phyloP scores from a whole-genome alignment of 768 basidiomycete species.

The Postia placenta region DNA sequence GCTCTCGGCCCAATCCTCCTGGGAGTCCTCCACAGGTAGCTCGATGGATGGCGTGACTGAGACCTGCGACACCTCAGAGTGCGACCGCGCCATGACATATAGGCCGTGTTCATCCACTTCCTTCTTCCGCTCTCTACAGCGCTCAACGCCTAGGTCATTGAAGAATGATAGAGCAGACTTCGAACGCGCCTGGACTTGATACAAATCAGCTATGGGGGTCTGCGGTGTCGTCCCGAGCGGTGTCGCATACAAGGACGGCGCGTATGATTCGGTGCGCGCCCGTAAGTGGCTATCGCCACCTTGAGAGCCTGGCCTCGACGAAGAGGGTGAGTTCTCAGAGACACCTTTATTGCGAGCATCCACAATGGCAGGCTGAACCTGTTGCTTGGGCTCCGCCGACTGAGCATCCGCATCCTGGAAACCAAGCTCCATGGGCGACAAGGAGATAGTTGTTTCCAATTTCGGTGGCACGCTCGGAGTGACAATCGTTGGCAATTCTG shows the following conservation, averaged over 20 bases:
- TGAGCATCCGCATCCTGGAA: conserved; percentile 9
- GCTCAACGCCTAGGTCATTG: conserved; percentile 5
- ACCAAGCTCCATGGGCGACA: conserved; percentile 20
- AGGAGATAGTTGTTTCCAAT: conserved; percentile 20
- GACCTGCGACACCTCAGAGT: conserved; percentile 19
- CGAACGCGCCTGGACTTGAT: conserved; percentile 13
- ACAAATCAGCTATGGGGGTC: conserved; percentile 25
- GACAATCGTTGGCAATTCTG: not conserved
- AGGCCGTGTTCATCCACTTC: not conserved
- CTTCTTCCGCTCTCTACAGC: not conserved
- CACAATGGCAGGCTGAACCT: too few species aligned
- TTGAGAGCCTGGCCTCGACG: not conserved
- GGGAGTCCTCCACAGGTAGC: conserved; percentile 32
- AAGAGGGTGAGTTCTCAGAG: conserved; percentile 3
- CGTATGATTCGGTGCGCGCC: conserved; percentile 16
- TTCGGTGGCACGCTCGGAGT: conserved; percentile 10
- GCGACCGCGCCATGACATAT: conserved; percentile 7
- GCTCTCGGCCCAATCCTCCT: conserved; percentile 69
- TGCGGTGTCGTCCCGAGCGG: conserved; percentile 15
- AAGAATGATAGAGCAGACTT: conserved; percentile 13
- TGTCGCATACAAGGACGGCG: conserved; percentile 20
- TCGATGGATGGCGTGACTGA: conserved; percentile 43
- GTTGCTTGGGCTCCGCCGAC: too few species aligned
- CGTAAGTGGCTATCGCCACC: not conserved
- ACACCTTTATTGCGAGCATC: too few species aligned